Conservation (phyloP, 305 asterid species). For the Solanum hybrid region DNA sequence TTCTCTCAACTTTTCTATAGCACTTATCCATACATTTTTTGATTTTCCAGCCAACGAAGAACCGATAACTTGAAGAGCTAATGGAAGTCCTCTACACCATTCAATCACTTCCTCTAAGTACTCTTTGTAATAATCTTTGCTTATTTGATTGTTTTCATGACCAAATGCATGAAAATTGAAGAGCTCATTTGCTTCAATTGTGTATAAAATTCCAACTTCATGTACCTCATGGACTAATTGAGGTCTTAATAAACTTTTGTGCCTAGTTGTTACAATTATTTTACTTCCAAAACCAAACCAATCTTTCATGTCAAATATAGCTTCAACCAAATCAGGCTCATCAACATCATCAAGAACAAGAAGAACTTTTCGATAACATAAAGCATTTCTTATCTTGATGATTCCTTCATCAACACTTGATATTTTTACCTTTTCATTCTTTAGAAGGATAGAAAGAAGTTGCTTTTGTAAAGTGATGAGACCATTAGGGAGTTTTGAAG, state of each 20-base stretch:
- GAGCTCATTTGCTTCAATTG: slow-evolving; percentile 8
- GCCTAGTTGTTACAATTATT: slow-evolving; percentile 12
- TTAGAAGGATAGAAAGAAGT: neutral
- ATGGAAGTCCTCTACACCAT: slow-evolving; percentile 14
- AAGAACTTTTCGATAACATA: slow-evolving; percentile 3
- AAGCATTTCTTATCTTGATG: neutral
- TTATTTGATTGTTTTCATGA: neutral
- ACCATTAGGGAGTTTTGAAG: slow-evolving; percentile 1
- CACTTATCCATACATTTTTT: slow-evolving; percentile 3
- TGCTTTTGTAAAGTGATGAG: slow-evolving; percentile 5
- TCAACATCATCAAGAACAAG: slow-evolving; percentile 20
- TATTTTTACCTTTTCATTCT: neutral
- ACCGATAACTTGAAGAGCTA: slow-evolving; percentile 22
- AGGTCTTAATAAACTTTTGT: neutral
- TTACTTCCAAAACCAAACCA: slow-evolving; percentile 14
- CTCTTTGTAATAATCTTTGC: neutral
- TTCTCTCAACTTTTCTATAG: slow-evolving; percentile 4
- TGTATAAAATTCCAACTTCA: slow-evolving; percentile 1
- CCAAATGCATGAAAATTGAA: slow-evolving; percentile 16
- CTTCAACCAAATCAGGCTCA: slow-evolving; percentile 6
- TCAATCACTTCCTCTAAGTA: slow-evolving; percentile 1
- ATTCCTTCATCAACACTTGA: slow-evolving; percentile 10
- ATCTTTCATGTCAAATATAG: slow-evolving; percentile 3
- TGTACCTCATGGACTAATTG: neutral
- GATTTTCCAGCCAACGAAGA: slow-evolving; percentile 10